A percentile compares a stretch with the other conserved stretches of the same genome.
Evolutionary conservation across 2,329 filamentous ascomycete genomes (phyloP).

Genomic region (Tolypocladium tundrense): DNA sequence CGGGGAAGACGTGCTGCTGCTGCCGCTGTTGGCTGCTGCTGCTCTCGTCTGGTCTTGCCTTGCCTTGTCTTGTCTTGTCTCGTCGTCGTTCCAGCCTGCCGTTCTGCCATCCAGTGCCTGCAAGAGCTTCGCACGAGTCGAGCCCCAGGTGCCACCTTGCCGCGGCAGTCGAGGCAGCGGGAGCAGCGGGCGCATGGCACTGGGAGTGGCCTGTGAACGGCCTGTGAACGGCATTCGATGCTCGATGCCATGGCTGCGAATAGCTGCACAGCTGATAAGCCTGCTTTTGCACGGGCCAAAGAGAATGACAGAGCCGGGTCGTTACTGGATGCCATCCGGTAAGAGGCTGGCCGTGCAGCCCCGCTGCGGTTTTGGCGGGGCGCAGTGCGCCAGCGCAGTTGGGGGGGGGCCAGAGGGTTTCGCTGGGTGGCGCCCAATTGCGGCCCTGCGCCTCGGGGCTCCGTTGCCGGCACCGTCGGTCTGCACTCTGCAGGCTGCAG

Average conservation of each 20-base stretch:
- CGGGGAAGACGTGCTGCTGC: not conserved
- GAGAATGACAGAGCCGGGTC: not conserved
- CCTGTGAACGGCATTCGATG: not conserved
- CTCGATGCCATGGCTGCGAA: not conserved
- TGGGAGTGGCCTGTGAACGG: no score
- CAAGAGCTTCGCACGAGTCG: no score
- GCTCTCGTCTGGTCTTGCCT: not conserved
- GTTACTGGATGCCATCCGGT: not conserved
- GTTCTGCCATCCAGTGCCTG: not conserved
- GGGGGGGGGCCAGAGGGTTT: no score
- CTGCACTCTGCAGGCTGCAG: not conserved
- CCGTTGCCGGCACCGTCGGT: no score
- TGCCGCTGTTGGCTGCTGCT: not conserved
- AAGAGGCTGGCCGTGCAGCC: not conserved
- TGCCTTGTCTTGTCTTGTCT: no score
- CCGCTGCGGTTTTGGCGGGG: not conserved
- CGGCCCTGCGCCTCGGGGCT: not conserved
- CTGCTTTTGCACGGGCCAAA: not conserved
- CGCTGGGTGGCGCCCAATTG: not conserved
- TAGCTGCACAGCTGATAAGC: not conserved
- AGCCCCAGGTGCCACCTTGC: no score
- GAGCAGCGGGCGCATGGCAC: not conserved
- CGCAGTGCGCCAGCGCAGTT: not conserved
- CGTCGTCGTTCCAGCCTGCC: not conserved
- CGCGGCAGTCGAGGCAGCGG: not conserved